Percentiles rank a stretch among this genome's conserved stretches.
phyloP scores from a whole-genome alignment of 371 early-diverging fungal genomes.

The Coemansia sp. region DNA sequence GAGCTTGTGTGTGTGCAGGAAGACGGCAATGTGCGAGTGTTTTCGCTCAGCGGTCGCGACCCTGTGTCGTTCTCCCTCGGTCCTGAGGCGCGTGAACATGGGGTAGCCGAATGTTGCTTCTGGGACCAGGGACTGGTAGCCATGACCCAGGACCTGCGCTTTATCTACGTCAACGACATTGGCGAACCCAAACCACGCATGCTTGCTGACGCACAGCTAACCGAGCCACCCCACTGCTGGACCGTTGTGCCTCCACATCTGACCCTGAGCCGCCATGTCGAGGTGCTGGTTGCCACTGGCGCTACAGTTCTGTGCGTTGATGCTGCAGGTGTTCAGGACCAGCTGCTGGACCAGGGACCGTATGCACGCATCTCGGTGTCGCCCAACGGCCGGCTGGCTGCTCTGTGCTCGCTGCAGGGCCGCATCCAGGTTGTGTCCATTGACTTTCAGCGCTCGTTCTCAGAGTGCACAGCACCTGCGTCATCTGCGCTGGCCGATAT shows the following conservation, averaged over 20 bases:
- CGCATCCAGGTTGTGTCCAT: constrained; percentile 91
- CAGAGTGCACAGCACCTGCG: constrained; percentile 70
- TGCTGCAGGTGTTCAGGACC: constrained; percentile 77
- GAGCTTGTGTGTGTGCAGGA: constrained; percentile 84
- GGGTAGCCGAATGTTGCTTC: constrained; percentile 79
- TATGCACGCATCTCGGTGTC: constrained; percentile 85
- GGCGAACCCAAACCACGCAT: constrained; percentile 78
- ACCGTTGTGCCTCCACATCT: constrained; percentile 83
- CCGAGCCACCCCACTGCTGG: constrained; percentile 80
- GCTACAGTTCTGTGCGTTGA: constrained; percentile 81
- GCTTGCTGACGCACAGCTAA: constrained; percentile 74
- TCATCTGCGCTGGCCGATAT: constrained; percentile 66
- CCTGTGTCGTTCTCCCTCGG: constrained; percentile 79
- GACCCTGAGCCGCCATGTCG: constrained; percentile 84
- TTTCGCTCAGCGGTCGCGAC: constrained; percentile 76
- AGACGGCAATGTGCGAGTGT: constrained; percentile 83
- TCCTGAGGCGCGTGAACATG: constrained; percentile 70
- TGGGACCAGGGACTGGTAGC: constrained; percentile 90
- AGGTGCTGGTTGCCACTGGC: constrained; percentile 79
- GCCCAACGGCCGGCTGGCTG: constrained; percentile 89
- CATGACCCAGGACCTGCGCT: constrained; percentile 74
- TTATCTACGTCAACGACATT: constrained; percentile 80
- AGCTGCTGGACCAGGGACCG: constrained; percentile 86
- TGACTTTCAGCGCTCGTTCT: constrained; percentile 89
- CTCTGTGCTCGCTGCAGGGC: constrained; percentile 74